phyloP scores from a whole-genome alignment of 2,329 filamentous ascomycete species.

The Trichoderma sp. region DNA sequence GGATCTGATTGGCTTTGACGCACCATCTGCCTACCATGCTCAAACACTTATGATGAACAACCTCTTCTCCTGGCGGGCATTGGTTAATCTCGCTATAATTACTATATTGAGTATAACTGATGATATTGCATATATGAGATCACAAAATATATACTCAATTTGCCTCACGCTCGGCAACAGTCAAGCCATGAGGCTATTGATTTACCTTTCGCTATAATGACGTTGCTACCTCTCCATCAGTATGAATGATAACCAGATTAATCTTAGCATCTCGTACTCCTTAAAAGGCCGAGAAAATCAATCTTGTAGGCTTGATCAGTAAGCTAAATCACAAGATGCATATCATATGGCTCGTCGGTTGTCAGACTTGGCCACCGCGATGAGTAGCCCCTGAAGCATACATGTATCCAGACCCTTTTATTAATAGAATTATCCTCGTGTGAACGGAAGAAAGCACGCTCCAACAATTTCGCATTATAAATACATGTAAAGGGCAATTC shows the following conservation, averaged over 20 bases:
- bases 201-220: background rate
- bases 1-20: background rate
- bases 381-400: background rate
- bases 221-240: background rate
- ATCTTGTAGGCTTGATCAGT: background rate
- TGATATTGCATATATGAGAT: background rate
- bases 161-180: background rate
- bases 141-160: background rate
- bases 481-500: background rate
- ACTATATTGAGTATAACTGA: background rate
- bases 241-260: background rate
- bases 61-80: constrained; percentile 2
- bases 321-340: background rate
- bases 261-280: background rate
- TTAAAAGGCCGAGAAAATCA: background rate
- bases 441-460: background rate
- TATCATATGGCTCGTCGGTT: background rate
- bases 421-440: background rate
- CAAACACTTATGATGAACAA: background rate
- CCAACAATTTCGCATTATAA: background rate
- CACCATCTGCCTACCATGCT: background rate
- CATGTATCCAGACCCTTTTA: background rate
- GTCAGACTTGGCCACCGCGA: background rate
- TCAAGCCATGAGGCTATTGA: background rate
- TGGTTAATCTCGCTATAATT: background rate